A percentile compares a stretch with the other conserved stretches of the same genome.
phyloP scores from a whole-genome alignment of 345 rosid species.

The Populus davidiana region DNA sequence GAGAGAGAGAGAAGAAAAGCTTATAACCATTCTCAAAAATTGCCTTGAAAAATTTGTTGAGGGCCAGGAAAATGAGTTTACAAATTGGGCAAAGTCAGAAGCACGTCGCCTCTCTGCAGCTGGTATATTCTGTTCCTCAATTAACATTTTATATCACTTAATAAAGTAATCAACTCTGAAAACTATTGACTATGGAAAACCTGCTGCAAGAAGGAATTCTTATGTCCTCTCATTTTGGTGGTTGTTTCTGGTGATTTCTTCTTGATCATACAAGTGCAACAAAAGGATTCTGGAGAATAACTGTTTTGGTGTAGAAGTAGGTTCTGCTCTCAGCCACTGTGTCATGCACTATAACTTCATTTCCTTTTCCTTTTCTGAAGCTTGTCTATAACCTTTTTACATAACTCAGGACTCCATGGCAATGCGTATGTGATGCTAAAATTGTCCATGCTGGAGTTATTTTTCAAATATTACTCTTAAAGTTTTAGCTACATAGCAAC shows the following conservation, averaged over 20 bases:
- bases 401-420: neutral
- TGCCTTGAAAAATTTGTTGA: constrained; percentile 70
- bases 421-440: neutral
- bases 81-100: constrained; percentile 72
- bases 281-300: neutral
- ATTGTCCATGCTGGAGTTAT: neutral
- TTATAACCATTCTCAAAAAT: constrained; percentile 54
- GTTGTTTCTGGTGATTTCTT: neutral
- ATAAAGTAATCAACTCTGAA: neutral
- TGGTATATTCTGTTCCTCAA: constrained; percentile 36
- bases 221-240: neutral
- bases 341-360: neutral
- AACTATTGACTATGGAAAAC: neutral
- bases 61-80: constrained; percentile 57
- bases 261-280: neutral
- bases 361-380: neutral
- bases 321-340: neutral
- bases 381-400: neutral
- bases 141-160: neutral
- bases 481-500: neutral
- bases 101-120: constrained; percentile 72
- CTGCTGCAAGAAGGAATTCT: too few species aligned
- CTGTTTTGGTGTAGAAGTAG: neutral
- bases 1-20: constrained; percentile 73
- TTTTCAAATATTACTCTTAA: neutral